Conservation (phyloP, 192 early-diverging fungal genomes). For the Neocallimastix lanati region DNA sequence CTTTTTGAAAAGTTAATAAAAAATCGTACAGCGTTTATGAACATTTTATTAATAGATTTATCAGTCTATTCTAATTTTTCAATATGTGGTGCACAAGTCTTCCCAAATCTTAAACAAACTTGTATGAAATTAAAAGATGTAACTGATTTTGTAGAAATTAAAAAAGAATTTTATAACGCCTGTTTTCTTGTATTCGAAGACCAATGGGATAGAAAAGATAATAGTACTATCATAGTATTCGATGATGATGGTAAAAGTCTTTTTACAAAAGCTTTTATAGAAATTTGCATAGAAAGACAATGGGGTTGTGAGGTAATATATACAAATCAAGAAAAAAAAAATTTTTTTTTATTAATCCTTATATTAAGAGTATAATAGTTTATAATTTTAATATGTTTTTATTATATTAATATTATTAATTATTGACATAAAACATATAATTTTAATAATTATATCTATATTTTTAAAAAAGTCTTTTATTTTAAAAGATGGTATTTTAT, state of each 20-base stretch:
- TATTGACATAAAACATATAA: too few relatives aligned
- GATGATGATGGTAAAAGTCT: background rate
- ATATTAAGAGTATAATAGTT: too few relatives aligned
- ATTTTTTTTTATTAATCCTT: too few relatives aligned
- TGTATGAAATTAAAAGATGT: background rate
- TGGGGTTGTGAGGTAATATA: background rate
- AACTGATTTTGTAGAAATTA: background rate
- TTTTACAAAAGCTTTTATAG: background rate
- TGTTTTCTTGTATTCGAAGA: background rate
- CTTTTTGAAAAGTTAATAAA: background rate
- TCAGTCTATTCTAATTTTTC: background rate
- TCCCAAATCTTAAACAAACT: background rate
- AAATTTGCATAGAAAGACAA: background rate
- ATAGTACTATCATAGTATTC: background rate
- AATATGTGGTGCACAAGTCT: background rate
- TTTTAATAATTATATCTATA: too few relatives aligned
- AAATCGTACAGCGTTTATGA: background rate
- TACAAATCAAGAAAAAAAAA: too few relatives aligned
- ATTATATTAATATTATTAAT: too few relatives aligned
- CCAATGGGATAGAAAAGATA: background rate
- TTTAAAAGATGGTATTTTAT: background rate
- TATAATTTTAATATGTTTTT: too few relatives aligned
- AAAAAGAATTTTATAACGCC: background rate
- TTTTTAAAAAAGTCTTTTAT: background rate
- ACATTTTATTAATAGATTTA: background rate